phyloP scores from a whole-genome alignment of 495 filamentous ascomycete genomes.

The Penicillium paxilli region DNA sequence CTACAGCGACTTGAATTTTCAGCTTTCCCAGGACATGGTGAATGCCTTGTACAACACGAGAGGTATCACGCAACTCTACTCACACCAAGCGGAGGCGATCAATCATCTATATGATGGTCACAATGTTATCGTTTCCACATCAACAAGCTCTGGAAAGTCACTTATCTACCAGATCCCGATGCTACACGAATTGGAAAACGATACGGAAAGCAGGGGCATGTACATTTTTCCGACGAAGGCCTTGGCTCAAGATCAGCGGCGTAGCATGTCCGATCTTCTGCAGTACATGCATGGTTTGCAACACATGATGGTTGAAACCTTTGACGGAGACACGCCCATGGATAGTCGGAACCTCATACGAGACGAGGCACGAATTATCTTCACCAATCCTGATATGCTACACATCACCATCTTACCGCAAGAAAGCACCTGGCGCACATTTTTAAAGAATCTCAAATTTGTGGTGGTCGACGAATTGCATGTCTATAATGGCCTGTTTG shows the following conservation, averaged over 20 bases:
- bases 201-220: conserved; percentile 78
- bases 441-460: conserved; percentile 84
- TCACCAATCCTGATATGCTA: conserved; percentile 98
- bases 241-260: conserved; percentile 89
- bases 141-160: conserved; percentile 94
- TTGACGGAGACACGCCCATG: conserved; percentile 94
- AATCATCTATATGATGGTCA: conserved; percentile 81
- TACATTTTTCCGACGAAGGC: conserved; percentile 99
- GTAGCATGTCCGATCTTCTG: conserved; percentile 84
- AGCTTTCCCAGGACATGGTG: conserved; percentile 84
- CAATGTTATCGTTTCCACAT: conserved; percentile 91
- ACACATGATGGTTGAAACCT: conserved; percentile 80
- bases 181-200: conserved; percentile 80
- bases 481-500: conserved; percentile 94
- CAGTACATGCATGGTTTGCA: conserved; percentile 76
- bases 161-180: conserved; percentile 96
- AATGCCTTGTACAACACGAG: conserved; percentile 92
- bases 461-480: conserved; percentile 92
- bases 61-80: conserved; percentile 83
- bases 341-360: conserved; percentile 72
- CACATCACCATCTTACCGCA: conserved; percentile 93
- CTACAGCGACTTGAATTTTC: conserved; percentile 83
- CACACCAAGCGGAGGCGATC: conserved; percentile 94
- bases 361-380: conserved; percentile 89
- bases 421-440: conserved; percentile 85